phyloP scores from a whole-genome alignment of 2,329 filamentous ascomycete species.

The Talaromyces sp. region DNA sequence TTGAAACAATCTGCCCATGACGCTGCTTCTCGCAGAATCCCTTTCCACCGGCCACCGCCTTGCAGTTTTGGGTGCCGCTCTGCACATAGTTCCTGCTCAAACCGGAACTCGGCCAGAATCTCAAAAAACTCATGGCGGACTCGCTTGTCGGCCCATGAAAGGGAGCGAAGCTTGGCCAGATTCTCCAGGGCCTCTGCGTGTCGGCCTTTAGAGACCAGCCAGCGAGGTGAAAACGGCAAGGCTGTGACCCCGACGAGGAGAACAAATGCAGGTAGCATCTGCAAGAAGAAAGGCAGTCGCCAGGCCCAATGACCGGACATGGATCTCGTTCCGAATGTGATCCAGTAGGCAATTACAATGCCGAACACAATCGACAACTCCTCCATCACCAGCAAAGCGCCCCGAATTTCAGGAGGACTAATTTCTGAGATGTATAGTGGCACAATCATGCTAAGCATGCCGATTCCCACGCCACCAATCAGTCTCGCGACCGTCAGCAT shows the following conservation, averaged over 20 bases:
- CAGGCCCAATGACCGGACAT: conserved; percentile 43
- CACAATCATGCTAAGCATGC: conserved; percentile 27
- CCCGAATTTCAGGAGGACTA: conserved; percentile 37
- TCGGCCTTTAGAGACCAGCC: conserved; percentile 43
- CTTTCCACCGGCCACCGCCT: conserved; percentile 25
- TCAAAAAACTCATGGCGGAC: conserved; percentile 47
- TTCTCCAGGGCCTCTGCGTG: conserved; percentile 45
- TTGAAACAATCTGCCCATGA: conserved; percentile 44
- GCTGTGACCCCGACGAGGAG: conserved; percentile 33
- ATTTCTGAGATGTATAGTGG: conserved; percentile 46
- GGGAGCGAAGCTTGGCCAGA: conserved; percentile 44
- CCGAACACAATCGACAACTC: conserved; percentile 37
- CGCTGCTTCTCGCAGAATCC: conserved; percentile 43
- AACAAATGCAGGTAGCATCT: conserved; percentile 37
- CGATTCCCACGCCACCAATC: conserved; percentile 5
- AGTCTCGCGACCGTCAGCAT: conserved; percentile 38
- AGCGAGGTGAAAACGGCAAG: conserved; percentile 52
- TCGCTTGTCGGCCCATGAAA: conserved; percentile 44
- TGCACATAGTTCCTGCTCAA: conserved; percentile 42
- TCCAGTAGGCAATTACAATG: conserved; percentile 38
- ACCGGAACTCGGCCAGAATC: conserved; percentile 48
- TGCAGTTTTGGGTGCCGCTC: conserved; percentile 35
- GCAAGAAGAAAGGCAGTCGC: conserved; percentile 44
- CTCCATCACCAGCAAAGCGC: conserved; percentile 36
- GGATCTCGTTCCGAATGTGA: conserved; percentile 38